These are phyloP conservation scores for Camelina sativa DNA, from an alignment of 345 rosid genomes.

Conservation along the genomic window DNA sequence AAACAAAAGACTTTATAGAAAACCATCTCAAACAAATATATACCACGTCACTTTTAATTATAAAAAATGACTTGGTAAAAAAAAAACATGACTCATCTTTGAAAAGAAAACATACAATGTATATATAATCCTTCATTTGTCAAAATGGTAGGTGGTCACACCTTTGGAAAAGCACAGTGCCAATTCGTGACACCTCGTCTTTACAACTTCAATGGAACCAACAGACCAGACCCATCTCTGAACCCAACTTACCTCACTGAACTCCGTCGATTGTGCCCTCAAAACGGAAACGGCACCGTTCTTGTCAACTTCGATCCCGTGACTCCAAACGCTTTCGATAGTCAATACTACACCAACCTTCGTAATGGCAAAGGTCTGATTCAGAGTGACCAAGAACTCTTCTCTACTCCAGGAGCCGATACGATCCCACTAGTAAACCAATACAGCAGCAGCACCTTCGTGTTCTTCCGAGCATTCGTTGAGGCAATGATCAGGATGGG, in stretches of 20 bases:
- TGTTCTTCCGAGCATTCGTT: slow-evolving; percentile 54
- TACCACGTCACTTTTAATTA: too few relatives aligned
- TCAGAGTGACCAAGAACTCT: slow-evolving; percentile 46
- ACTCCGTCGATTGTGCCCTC: slow-evolving; percentile 54
- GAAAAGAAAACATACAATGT: not conserved
- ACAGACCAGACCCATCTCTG: slow-evolving; percentile 56
- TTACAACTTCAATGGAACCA: slow-evolving; percentile 52
- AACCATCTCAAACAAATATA: not conserved
- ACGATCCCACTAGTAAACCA: slow-evolving; percentile 36
- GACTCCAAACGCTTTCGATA: slow-evolving; percentile 56
- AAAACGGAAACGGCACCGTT: slow-evolving; percentile 53
- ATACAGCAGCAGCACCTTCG: slow-evolving; percentile 34
- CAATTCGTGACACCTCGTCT: slow-evolving; percentile 47
- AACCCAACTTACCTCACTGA: slow-evolving; percentile 44
- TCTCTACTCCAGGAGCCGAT: slow-evolving; percentile 43
- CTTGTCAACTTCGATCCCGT: slow-evolving; percentile 51
- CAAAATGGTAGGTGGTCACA: slow-evolving; percentile 62
- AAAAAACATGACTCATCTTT: not conserved
- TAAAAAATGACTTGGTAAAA: not conserved
- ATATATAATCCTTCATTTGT: slow-evolving; percentile 7
- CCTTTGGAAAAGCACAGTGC: slow-evolving; percentile 67
- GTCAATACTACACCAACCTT: slow-evolving; percentile 57
- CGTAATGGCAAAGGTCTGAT: slow-evolving; percentile 32
- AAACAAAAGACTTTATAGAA: not conserved
- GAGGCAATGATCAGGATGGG: slow-evolving; percentile 64